These are phyloP conservation scores for Botrytis galanthina DNA, from an alignment of 2,329 filamentous ascomycete genomes.

Conservation along the genomic window DNA sequence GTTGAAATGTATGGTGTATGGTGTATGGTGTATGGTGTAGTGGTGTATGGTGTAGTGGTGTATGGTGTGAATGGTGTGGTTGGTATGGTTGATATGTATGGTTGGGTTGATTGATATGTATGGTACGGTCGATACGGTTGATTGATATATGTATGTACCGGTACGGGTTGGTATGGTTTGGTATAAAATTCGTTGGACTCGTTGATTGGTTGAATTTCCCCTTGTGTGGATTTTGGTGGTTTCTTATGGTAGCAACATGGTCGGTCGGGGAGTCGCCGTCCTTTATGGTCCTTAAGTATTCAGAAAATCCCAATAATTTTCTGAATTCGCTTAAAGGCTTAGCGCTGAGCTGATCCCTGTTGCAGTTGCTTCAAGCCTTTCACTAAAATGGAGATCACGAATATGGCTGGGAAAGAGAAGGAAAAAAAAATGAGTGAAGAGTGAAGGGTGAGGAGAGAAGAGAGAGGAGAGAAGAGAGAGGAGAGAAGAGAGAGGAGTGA, in stretches of 20 bases:
- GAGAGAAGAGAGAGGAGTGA: too few species aligned
- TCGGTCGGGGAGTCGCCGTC: slow-evolving; percentile 16
- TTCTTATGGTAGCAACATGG: slow-evolving; percentile 6
- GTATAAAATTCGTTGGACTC: background rate
- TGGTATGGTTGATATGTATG: background rate
- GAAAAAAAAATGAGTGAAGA: background rate
- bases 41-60: background rate
- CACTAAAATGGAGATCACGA: slow-evolving; percentile 19
- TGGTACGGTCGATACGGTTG: too few species aligned
- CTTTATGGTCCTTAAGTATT: slow-evolving; percentile 21
- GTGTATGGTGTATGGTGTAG: background rate
- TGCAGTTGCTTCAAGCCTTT: slow-evolving; percentile 17
- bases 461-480: too few species aligned
- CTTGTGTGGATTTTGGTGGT: slow-evolving; percentile 13
- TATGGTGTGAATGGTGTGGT: background rate
- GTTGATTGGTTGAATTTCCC: slow-evolving; percentile 13
- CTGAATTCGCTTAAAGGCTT: slow-evolving; percentile 10
- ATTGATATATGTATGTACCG: background rate
- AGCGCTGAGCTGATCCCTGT: slow-evolving; percentile 10
- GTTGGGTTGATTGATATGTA: background rate
- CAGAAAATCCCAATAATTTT: slow-evolving; percentile 17
- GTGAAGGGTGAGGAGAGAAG: background rate
- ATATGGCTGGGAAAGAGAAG: background rate
- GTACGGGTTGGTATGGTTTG: background rate
- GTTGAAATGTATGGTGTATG: background rate